phyloP scores from a whole-genome alignment of 129 eudicot species.

The Tagetes patula region DNA sequence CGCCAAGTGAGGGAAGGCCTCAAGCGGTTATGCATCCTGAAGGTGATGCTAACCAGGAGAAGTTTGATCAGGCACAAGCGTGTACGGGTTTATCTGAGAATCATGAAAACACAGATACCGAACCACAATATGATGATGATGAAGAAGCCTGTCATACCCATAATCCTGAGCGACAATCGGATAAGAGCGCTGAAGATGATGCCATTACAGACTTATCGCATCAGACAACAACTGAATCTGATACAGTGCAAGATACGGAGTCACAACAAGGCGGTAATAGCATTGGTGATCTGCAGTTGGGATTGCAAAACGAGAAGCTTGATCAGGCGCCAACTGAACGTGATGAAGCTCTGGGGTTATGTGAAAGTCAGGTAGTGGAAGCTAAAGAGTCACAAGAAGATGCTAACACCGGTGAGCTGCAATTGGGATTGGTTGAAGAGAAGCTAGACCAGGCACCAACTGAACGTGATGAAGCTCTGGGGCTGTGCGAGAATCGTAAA shows the following conservation, averaged over 20 bases:
- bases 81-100: background rate
- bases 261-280: background rate
- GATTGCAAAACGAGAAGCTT: background rate
- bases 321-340: too few relatives aligned
- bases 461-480: background rate
- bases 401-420: too few relatives aligned
- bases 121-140: conserved; percentile 7
- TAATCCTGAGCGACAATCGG: background rate
- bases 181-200: conserved; percentile 2
- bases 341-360: too few relatives aligned
- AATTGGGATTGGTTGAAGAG: too few relatives aligned
- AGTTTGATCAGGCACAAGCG: conserved; percentile 12
- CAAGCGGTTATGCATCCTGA: background rate
- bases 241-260: background rate
- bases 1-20: background rate
- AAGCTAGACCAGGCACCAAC: too few relatives aligned
- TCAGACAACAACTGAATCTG: background rate
- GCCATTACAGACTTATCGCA: background rate
- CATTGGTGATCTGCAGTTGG: background rate
- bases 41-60: conserved; percentile 7
- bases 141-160: background rate
- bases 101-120: background rate
- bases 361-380: too few relatives aligned
- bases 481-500: background rate
- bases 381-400: too few relatives aligned